Conservation (phyloP, 768 basidiomycete genomes). For the Tephrocybe sp. region DNA sequence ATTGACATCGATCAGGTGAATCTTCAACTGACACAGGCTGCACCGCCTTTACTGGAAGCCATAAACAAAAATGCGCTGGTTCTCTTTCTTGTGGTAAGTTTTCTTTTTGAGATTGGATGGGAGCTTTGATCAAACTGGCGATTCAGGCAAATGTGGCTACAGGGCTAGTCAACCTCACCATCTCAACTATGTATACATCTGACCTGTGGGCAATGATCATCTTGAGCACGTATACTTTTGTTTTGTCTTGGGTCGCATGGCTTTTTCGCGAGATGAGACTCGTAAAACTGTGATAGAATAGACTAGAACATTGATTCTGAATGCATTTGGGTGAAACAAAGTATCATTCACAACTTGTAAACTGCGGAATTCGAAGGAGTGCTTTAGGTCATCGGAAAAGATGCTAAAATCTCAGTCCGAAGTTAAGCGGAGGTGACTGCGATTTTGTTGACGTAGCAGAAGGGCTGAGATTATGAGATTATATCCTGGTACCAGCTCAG, state of each 20-base stretch:
- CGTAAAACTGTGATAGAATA: slow-evolving; percentile 11
- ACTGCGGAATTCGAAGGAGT: too few species aligned
- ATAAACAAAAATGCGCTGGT: slow-evolving; percentile 80
- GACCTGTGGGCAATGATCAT: slow-evolving; percentile 59
- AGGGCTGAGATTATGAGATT: too few species aligned
- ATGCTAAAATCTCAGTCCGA: too few species aligned
- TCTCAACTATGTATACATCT: slow-evolving; percentile 79
- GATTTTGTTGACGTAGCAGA: too few species aligned
- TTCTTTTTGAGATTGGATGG: not conserved
- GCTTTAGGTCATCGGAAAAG: too few species aligned
- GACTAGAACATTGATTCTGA: not conserved
- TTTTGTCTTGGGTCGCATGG: slow-evolving; percentile 69
- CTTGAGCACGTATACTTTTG: slow-evolving; percentile 58
- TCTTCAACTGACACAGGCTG: slow-evolving; percentile 2
- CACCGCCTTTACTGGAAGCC: slow-evolving; percentile 64
- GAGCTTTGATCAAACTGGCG: not conserved
- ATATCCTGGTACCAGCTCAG: not conserved
- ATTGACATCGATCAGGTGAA: slow-evolving; percentile 1
- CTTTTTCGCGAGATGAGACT: slow-evolving; percentile 21
- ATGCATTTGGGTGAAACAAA: not conserved
- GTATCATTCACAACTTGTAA: too few species aligned
- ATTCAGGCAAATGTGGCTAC: slow-evolving; percentile 91
- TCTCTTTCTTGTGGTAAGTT: slow-evolving; percentile 79
- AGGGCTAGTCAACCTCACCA: slow-evolving; percentile 77
- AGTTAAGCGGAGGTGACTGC: too few species aligned